Percentiles rank a stretch among this genome's conserved stretches.
Evolutionary conservation across 1,139 yeast species (phyloP).

Genomic region (Taphrina deformans): DNA sequence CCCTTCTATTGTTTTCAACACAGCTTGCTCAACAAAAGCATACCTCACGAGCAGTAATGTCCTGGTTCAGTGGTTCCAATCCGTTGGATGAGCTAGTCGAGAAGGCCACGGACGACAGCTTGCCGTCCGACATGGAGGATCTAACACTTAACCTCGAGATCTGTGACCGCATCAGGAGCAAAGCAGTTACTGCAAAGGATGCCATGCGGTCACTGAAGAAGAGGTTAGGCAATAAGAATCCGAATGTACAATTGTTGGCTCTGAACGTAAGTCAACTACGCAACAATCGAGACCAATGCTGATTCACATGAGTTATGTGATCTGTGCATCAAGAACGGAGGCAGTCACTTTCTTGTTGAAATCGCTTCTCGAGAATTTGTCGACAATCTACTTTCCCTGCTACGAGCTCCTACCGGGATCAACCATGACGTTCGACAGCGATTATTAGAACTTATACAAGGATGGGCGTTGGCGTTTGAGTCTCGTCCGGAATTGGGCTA

Average conservation of each 20-base stretch:
- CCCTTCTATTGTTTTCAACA: no score
- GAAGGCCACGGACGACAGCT: slow-evolving; percentile 76
- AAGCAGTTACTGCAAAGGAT: slow-evolving; percentile 75
- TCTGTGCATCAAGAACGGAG: slow-evolving; percentile 90
- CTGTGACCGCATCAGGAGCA: slow-evolving; percentile 82
- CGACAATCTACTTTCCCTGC: slow-evolving; percentile 54
- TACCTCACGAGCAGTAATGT: no score
- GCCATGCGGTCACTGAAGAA: slow-evolving; percentile 82
- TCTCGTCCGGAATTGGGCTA: slow-evolving; percentile 67
- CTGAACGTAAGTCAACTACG: slow-evolving; percentile 46
- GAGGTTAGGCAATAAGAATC: slow-evolving; percentile 64
- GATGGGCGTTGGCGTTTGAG: slow-evolving; percentile 74
- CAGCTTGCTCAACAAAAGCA: no score
- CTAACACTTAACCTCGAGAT: slow-evolving; percentile 77
- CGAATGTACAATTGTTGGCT: slow-evolving; percentile 73
- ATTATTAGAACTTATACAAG: slow-evolving; percentile 66
- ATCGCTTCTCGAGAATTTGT: slow-evolving; percentile 82
- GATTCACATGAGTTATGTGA: slow-evolving; percentile 63
- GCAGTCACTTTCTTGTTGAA: slow-evolving; percentile 77
- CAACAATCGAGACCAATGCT: background rate
- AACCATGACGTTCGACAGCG: slow-evolving; percentile 60
- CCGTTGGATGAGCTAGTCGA: slow-evolving; percentile 36
- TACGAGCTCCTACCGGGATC: slow-evolving; percentile 43
- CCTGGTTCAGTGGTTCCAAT: slow-evolving; percentile 40
- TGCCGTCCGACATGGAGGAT: slow-evolving; percentile 91